Evolutionary conservation across 768 basidiomycete species (phyloP), one percentile per base, ranked within the genome.

Genomic region (Kondoa malvinella): DNA sequence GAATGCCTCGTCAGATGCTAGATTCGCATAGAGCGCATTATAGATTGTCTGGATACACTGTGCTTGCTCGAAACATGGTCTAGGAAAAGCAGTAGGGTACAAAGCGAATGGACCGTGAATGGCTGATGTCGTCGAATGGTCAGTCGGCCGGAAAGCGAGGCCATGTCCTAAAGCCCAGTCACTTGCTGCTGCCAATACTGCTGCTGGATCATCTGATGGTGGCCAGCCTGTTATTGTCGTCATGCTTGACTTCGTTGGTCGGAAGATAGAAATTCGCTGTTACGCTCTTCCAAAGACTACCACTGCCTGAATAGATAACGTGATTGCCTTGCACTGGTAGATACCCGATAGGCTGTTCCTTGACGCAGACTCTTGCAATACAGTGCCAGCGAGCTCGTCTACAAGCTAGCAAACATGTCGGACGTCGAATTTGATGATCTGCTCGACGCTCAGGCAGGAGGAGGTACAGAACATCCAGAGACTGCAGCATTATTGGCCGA

Each of bases 61-160:
- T 0, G 87, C 89, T 25, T 80, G 80, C 2, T 82, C 72, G 75
- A 92, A 95, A 16, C 88, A 78, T 1, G 76, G 66, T 16, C 86
- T 81, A 0, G 94, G 92, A 71, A 95, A 83, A 0, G 92, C 89
- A 0, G 89, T 84, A 1, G 95, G 94, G 72, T 92, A 83, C 56
- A 99, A 80, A 0, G 92, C 82, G 70, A 96, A 79, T 0, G 95
- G 95, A 0, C 92, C 92, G 75, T 95, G 88, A 72, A 92, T 88
- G 0, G 85, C 86, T n/a, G 85, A 83, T 14, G 83, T 83, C 26
- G 56, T 27, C 15, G 31, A 8, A 14, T 57, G 17, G 34, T 29
- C 12, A 34, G 81, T 78, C 12, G 88, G 88, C 25, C 91, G 84
- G 76, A 89, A 89, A n/a, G 87, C 79, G 31, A 96, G 80, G 4